Conservation (phyloP, 257 asterid genomes). For the Capsicum pubescens region DNA sequence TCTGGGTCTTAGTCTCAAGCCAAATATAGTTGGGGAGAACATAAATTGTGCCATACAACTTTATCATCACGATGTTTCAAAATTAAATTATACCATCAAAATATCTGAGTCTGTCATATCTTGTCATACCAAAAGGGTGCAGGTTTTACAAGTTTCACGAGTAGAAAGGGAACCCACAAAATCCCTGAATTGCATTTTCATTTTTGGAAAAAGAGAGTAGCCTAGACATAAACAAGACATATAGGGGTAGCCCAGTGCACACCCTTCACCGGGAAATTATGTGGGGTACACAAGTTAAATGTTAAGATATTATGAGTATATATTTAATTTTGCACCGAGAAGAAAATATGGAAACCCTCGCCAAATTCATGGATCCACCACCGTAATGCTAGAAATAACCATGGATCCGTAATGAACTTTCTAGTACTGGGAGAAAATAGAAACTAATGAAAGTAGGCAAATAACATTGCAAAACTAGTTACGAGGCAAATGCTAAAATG, state of each 20-base stretch:
- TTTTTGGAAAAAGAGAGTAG: background rate
- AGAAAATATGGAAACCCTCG: too few relatives aligned
- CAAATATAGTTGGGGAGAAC: background rate
- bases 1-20: background rate
- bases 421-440: background rate
- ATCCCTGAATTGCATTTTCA: background rate
- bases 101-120: slow-evolving; percentile 17
- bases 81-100: background rate
- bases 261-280: too few relatives aligned
- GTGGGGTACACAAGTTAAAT: too few relatives aligned
- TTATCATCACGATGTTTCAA: background rate
- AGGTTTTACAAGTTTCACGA: slow-evolving; percentile 16
- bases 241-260: too few relatives aligned
- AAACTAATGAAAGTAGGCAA: background rate
- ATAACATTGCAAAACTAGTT: background rate
- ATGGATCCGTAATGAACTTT: background rate
- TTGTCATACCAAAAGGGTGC: slow-evolving; percentile 2
- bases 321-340: too few relatives aligned
- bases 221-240: background rate
- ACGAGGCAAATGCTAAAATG: background rate
- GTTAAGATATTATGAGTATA: too few relatives aligned
- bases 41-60: background rate
- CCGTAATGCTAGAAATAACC: too few relatives aligned
- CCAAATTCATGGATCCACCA: too few relatives aligned
- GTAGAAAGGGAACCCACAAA: background rate